Percentiles rank a stretch among this genome's conserved stretches.
Conservation (phyloP, 306 rosid genomes). For the Mimosa bimucronata region DNA sequence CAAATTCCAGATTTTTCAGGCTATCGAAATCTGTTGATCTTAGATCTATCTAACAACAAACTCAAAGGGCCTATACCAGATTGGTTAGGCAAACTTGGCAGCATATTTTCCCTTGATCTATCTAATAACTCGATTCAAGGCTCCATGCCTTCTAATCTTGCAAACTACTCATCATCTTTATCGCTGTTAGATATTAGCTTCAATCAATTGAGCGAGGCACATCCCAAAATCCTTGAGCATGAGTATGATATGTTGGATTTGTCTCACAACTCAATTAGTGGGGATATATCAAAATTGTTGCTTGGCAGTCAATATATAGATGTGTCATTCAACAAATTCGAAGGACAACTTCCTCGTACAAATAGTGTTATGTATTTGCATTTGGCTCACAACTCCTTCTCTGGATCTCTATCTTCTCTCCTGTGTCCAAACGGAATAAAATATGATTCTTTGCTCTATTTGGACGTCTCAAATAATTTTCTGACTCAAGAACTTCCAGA, state of each 20-base stretch:
- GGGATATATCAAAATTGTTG: neutral
- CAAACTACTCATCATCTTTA: neutral
- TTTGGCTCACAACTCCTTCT: neutral
- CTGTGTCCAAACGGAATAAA: neutral
- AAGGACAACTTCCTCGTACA: neutral
- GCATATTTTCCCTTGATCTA: accelerated
- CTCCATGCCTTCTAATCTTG: neutral
- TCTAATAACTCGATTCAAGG: neutral
- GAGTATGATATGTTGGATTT: neutral
- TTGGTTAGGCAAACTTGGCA: neutral
- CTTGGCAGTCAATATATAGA: neutral
- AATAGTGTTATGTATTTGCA: neutral
- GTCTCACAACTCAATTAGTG: neutral
- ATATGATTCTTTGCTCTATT: neutral
- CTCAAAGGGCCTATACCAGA: neutral
- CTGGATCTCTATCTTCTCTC: neutral
- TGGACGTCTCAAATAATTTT: neutral
- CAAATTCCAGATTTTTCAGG: neutral
- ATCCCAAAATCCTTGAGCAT: neutral
- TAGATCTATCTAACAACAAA: neutral
- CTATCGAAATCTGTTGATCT: neutral
- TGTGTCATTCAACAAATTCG: neutral
- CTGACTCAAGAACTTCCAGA: neutral
- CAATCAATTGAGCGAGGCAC: neutral
- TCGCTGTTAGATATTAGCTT: neutral